These are phyloP conservation scores for Trichomonas vaginalis DNA, from an alignment of 208 protist species.

Conservation along the genomic window DNA sequence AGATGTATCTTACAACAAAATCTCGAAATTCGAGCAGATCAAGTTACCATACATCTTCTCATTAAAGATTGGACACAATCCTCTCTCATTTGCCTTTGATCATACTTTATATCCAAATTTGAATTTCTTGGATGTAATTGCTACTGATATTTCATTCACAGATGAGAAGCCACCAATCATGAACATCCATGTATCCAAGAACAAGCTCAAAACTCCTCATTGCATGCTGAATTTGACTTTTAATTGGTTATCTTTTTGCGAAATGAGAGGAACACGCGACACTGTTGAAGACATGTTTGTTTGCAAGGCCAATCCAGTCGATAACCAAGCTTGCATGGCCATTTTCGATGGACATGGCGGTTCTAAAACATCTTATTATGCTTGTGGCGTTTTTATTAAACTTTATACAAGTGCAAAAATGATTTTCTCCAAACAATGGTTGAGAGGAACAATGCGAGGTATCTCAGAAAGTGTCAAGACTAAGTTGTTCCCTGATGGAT, in stretches of 20 bases:
- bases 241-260: neutral
- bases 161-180: neutral
- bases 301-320: neutral
- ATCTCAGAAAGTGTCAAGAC: neutral
- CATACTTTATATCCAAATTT: neutral
- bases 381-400: neutral
- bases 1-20: neutral
- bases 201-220: neutral
- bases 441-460: neutral
- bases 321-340: neutral
- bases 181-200: neutral
- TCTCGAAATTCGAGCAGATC: neutral
- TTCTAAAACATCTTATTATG: neutral
- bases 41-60: neutral
- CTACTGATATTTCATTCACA: neutral
- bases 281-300: neutral
- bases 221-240: neutral
- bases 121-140: neutral
- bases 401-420: too few species aligned
- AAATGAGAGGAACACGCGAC: neutral
- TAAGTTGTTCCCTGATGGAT: neutral
- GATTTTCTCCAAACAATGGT: neutral
- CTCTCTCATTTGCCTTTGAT: neutral
- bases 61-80: neutral
- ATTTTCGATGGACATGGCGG: neutral